phyloP scores from a whole-genome alignment of 305 asterid species.

The Fraxinus sp. region DNA sequence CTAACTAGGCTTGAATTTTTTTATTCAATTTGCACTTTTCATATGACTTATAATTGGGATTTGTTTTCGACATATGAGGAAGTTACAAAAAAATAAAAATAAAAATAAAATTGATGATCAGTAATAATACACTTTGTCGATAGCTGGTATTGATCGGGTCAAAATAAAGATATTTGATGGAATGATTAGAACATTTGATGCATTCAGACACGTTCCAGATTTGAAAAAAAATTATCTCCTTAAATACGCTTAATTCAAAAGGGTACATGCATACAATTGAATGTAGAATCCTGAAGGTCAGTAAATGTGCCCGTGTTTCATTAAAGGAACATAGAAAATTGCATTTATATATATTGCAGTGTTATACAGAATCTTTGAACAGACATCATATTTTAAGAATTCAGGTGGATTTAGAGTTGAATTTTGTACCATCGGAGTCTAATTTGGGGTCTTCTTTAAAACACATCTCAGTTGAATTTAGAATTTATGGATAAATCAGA shows the following conservation, averaged over 20 bases:
- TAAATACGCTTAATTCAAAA: not conserved
- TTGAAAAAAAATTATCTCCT: not conserved
- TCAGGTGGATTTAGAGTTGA: not conserved
- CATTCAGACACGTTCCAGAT: not conserved
- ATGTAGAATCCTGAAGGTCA: not conserved
- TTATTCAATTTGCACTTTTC: not conserved
- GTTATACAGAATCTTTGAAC: not conserved
- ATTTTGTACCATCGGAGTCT: not conserved
- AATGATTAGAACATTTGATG: not conserved
- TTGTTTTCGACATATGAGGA: not conserved
- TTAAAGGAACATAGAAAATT: not conserved
- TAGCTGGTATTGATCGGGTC: not conserved
- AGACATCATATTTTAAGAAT: not conserved
- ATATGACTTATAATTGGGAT: not conserved
- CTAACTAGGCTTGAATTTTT: not conserved
- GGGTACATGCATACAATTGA: not conserved
- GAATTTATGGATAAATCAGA: too few relatives aligned
- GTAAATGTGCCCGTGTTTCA: not conserved
- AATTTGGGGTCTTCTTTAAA: not conserved
- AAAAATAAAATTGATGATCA: not conserved
- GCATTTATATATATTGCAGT: too few relatives aligned
- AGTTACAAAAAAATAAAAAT: not conserved
- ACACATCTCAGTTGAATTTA: not conserved
- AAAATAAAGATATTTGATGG: not conserved
- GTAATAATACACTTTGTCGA: not conserved